phyloP scores from a whole-genome alignment of 2,329 filamentous ascomycete genomes.

The Sarocladium brachiariae region DNA sequence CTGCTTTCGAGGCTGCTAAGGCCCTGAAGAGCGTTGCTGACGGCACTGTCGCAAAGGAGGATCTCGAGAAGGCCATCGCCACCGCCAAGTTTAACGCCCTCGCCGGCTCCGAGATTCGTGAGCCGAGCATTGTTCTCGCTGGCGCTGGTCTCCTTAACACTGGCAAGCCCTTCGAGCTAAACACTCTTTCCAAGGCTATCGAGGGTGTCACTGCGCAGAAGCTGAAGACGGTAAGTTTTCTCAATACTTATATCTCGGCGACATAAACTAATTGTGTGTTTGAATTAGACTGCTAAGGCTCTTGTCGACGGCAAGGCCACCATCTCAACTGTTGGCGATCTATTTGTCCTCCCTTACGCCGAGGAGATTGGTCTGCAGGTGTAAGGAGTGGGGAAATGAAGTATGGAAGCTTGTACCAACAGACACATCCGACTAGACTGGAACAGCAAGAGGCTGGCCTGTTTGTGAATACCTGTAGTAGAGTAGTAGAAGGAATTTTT shows the following conservation, averaged over 20 bases:
- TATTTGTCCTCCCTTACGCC: conserved; percentile 84
- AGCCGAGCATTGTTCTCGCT: conserved; percentile 72
- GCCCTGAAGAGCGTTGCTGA: conserved; percentile 74
- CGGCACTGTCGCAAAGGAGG: conserved; percentile 72
- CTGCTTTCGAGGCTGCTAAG: conserved; percentile 71
- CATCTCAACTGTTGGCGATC: conserved; percentile 83
- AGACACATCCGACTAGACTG: conserved; percentile 33
- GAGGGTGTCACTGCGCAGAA: conserved; percentile 77
- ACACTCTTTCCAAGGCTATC: conserved; percentile 69
- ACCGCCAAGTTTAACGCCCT: conserved; percentile 90
- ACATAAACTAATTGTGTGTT: conserved; percentile 19
- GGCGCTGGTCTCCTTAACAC: conserved; percentile 78
- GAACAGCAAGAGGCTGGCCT: conserved; percentile 26
- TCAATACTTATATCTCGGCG: conserved; percentile 6
- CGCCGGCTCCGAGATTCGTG: conserved; percentile 71
- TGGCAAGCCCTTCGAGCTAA: conserved; percentile 77
- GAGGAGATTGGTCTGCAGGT: conserved; percentile 91
- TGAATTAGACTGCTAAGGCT: conserved; percentile 72
- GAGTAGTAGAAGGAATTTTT: conserved; percentile 20
- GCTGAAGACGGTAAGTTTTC: conserved; percentile 69
- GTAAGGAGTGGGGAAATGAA: conserved; percentile 48
- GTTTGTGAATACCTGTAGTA: conserved; percentile 41
- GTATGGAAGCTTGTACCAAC: conserved; percentile 36
- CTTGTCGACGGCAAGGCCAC: conserved; percentile 84
- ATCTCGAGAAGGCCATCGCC: conserved; percentile 84